These are phyloP conservation scores for Cercospora zeae-maydis DNA, from an alignment of 2,329 filamentous ascomycete genomes.

Conservation along the genomic window DNA sequence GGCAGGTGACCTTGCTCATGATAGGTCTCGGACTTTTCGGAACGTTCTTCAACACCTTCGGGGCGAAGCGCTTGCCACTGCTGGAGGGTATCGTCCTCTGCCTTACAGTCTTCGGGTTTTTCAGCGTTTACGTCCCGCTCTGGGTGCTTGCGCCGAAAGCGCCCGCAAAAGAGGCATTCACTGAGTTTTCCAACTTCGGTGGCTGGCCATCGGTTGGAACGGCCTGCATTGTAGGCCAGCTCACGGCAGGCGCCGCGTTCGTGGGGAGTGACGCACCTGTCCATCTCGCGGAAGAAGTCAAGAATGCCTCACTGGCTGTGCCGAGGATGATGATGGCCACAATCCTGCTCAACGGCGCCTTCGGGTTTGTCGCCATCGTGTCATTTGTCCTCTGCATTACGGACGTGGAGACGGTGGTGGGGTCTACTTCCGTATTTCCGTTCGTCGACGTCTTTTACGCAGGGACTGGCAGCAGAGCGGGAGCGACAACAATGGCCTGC, in stretches of 20 bases:
- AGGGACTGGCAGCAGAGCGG: constrained; percentile 11
- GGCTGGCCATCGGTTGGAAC: constrained; percentile 43
- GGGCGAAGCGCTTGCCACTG: constrained; percentile 36
- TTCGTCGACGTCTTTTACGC: constrained; percentile 35
- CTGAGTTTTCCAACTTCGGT: constrained; percentile 43
- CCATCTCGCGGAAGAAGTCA: constrained; percentile 31
- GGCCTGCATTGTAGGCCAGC: constrained; percentile 42
- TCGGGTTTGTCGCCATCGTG: constrained; percentile 44
- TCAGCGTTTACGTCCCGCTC: constrained; percentile 48
- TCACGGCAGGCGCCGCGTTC: constrained; percentile 20
- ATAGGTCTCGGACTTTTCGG: constrained; percentile 17
- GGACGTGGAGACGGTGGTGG: constrained; percentile 32
- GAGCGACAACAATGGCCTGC: constrained; percentile 14
- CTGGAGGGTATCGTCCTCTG: constrained; percentile 48
- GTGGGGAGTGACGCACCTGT: constrained; percentile 16
- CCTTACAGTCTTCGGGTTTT: constrained; percentile 50
- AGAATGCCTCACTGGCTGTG: constrained; percentile 36
- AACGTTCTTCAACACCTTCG: constrained; percentile 23
- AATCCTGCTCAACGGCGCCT: constrained; percentile 43
- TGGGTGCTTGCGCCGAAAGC: constrained; percentile 47
- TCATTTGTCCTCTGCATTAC: constrained; percentile 42
- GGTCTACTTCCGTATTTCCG: constrained; percentile 29
- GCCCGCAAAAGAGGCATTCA: constrained; percentile 47
- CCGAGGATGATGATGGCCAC: constrained; percentile 46
- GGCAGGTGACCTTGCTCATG: constrained; percentile 25